Base-by-base conservation (phyloP, 1,284 basidiomycete genomes). In the Boletellus sp. region DNA sequence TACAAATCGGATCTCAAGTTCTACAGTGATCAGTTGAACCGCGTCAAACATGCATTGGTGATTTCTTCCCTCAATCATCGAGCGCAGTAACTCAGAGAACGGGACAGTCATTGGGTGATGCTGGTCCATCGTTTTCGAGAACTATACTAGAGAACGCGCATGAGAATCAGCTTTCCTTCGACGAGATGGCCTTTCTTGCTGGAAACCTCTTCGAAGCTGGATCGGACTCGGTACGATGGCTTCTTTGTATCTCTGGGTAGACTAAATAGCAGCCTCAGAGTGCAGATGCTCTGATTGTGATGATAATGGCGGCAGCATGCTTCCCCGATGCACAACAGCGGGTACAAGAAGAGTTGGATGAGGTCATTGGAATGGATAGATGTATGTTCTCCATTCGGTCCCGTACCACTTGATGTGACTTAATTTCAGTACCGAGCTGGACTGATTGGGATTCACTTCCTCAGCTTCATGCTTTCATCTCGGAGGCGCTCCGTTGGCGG, bases 171-270 rank as follows among this genome's bases (percentile, higher is more conserved):
- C 64, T 86, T 4, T 73, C 77, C 0, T 71, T 78, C 30, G 69
- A 78, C 43, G 83, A 86, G 53, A 73, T 78, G 8, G 74, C 82
- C 0, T 86, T 82, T 60, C 73, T 86, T 16, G 78, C 81, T 1
- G 85, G 85, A 1, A 76, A 76, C 6, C 76, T 85, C 69, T 85
- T 84, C 50, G 84, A 82, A 36, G 83, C 83, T 1, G 83, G 83
- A 5, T 77, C 77, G 3, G 84, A 83, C 50, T 85, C 83, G n/a
- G 77, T 78, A 33, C 39, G 40, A 7, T 2, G 1, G 15, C 18
- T 30, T 13, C 5, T 16, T 16, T 5, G 3, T 2, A 12, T 2
- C 2, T 3, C 7, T 32, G 8, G 12, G 21, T 22, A 15, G 6
- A 32, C 49, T 51, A n/a, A 50, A 15, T 22, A 3, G 1, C 12